Conservation (phyloP, 768 basidiomycete genomes). For the Termitomyces sp. region DNA sequence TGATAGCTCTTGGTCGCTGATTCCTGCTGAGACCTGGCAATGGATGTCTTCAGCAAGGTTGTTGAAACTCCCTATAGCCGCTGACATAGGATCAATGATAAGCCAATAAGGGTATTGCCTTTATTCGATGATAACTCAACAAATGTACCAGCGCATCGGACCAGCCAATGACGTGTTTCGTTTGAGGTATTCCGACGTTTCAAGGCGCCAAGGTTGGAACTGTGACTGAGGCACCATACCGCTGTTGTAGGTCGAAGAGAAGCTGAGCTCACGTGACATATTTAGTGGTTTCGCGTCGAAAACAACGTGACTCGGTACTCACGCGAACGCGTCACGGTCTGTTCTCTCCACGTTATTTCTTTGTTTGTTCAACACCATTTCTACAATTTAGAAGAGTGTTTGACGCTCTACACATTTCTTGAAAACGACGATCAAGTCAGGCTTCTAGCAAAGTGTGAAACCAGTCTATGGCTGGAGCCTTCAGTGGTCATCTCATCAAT, state of each 20-base stretch:
- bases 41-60: neutral
- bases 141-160: neutral
- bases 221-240: no score
- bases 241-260: no score
- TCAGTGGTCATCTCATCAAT: slow-evolving; percentile 55
- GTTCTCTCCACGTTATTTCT: neutral
- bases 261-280: neutral
- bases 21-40: neutral
- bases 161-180: neutral
- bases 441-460: neutral
- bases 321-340: neutral
- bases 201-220: neutral
- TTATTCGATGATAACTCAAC: neutral
- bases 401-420: neutral
- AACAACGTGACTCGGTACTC: neutral
- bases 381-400: neutral
- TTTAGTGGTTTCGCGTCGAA: neutral
- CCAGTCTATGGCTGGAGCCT: slow-evolving; percentile 46
- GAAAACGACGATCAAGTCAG: neutral
- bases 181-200: neutral
- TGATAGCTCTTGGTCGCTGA: neutral
- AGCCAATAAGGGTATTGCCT: neutral
- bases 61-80: neutral
- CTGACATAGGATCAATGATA: neutral
- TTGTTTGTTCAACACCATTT: neutral